Evolutionary conservation across 2,329 filamentous ascomycete species (phyloP).

Genomic region (Botrytis fragariae): DNA sequence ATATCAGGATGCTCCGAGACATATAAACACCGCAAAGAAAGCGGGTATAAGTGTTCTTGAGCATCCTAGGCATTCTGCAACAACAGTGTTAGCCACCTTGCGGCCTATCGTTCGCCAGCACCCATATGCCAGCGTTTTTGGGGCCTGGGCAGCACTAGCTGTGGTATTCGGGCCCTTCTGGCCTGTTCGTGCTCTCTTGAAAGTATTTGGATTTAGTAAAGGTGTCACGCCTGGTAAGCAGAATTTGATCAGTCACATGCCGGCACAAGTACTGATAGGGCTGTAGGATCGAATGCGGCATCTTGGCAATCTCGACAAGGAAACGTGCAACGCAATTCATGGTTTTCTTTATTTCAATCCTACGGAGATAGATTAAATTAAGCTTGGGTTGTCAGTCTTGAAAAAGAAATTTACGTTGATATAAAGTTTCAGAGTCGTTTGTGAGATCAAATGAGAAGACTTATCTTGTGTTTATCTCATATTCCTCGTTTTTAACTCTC

Average conservation of each 20-base stretch:
- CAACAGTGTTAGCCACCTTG: neutral
- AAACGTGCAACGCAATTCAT: constrained; percentile 12
- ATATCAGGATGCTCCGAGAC: constrained; percentile 1
- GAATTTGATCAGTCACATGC: neutral
- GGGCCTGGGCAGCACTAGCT: neutral
- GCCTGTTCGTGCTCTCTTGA: constrained; percentile 5
- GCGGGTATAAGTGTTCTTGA: neutral
- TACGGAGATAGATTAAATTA: neutral
- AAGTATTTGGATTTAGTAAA: constrained; percentile 16
- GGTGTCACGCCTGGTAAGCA: neutral
- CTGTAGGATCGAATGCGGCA: constrained; percentile 4
- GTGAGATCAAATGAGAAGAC: neutral
- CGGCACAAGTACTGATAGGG: neutral
- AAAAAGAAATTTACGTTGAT: neutral
- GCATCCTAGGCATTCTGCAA: constrained; percentile 5
- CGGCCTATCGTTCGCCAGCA: neutral
- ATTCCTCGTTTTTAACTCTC: neutral
- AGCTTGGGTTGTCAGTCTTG: neutral
- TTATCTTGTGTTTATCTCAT: neutral
- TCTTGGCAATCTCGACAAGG: constrained; percentile 7
- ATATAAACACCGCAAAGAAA: neutral
- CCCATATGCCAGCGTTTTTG: neutral
- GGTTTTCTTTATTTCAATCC: constrained; percentile 11
- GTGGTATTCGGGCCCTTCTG: constrained; percentile 4
- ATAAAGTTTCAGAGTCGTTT: neutral